Percentiles rank a stretch among this genome's conserved stretches.
These are phyloP conservation scores for Penicillium sp. DNA, from an alignment of 2,329 filamentous ascomycete species.

Conservation along the genomic window DNA sequence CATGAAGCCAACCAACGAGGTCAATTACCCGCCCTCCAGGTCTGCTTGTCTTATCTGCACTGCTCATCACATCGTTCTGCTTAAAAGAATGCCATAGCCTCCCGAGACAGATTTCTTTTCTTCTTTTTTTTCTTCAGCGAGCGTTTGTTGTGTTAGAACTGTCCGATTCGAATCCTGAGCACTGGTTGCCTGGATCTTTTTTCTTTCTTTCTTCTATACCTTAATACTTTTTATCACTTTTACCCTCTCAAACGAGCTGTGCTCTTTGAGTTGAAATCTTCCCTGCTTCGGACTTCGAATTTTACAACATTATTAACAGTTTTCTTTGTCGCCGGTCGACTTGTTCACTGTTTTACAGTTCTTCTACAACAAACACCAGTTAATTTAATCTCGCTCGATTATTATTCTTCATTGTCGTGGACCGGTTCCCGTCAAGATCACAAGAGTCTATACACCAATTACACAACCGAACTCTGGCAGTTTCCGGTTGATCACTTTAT, in stretches of 20 bases:
- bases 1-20: slow-evolving; percentile 10
- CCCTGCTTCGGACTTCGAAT: slow-evolving; percentile 30
- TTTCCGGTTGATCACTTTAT: slow-evolving; percentile 21
- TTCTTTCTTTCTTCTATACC: slow-evolving; percentile 42
- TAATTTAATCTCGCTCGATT: slow-evolving; percentile 32
- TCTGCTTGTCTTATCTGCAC: slow-evolving; percentile 8
- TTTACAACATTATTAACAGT: slow-evolving; percentile 23
- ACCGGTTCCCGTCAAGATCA: slow-evolving; percentile 28
- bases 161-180: slow-evolving; percentile 48
- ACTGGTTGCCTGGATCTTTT: slow-evolving; percentile 50
- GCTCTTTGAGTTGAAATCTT: slow-evolving; percentile 21
- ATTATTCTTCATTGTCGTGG: slow-evolving; percentile 32
- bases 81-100: slow-evolving; percentile 25
- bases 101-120: slow-evolving; percentile 31
- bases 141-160: slow-evolving; percentile 47
- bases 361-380: slow-evolving; percentile 22
- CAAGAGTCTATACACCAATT: slow-evolving; percentile 14
- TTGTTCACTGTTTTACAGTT: slow-evolving; percentile 31
- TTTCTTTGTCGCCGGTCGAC: slow-evolving; percentile 38
- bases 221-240: slow-evolving; percentile 21
- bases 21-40: slow-evolving; percentile 12
- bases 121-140: slow-evolving; percentile 65
- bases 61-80: slow-evolving; percentile 20
- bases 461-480: slow-evolving; percentile 31
- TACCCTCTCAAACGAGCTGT: slow-evolving; percentile 17